phyloP scores from a whole-genome alignment of 768 basidiomycete genomes.

The Russula sp. region DNA sequence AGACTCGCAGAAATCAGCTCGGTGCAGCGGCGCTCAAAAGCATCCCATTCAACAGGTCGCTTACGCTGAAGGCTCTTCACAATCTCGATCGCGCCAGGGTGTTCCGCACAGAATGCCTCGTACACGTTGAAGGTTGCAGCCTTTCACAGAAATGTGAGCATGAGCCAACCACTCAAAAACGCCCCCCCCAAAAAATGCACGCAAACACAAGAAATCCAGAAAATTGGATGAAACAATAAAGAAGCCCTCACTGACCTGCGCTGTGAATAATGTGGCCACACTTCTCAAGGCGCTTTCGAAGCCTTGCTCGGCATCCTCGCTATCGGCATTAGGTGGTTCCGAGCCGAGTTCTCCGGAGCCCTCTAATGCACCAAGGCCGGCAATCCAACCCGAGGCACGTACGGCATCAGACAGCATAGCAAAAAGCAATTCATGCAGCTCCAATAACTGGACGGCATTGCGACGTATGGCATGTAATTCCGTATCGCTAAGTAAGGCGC shows the following conservation, averaged over 20 bases:
- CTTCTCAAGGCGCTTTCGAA: slow-evolving; percentile 13
- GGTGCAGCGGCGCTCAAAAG: slow-evolving; percentile 75
- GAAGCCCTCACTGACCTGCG: slow-evolving; percentile 12
- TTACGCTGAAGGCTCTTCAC: slow-evolving; percentile 59
- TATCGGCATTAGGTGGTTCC: neutral
- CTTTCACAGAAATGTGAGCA: slow-evolving; percentile 33
- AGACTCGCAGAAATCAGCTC: slow-evolving; percentile 36
- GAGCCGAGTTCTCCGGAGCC: neutral
- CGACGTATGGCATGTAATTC: slow-evolving; percentile 56
- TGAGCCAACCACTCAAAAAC: neutral
- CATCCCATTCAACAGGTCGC: slow-evolving; percentile 68
- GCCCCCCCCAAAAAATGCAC: neutral
- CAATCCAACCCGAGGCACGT: slow-evolving; percentile 43
- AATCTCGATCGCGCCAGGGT: slow-evolving; percentile 72
- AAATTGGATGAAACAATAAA: neutral
- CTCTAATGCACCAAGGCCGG: slow-evolving; percentile 5
- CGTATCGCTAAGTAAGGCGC: slow-evolving; percentile 46
- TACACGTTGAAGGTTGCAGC: slow-evolving; percentile 71
- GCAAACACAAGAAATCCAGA: neutral
- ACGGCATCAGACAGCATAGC: slow-evolving; percentile 44
- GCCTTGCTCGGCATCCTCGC: slow-evolving; percentile 3
- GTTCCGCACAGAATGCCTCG: slow-evolving; percentile 80
- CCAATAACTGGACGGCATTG: slow-evolving; percentile 61
- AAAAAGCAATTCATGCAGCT: slow-evolving; percentile 63
- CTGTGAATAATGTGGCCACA: slow-evolving; percentile 8